Percentiles rank a stretch among this genome's conserved stretches.
phyloP scores from a whole-genome alignment of 108 stramenopile species.

The Thalassiosira profunda region DNA sequence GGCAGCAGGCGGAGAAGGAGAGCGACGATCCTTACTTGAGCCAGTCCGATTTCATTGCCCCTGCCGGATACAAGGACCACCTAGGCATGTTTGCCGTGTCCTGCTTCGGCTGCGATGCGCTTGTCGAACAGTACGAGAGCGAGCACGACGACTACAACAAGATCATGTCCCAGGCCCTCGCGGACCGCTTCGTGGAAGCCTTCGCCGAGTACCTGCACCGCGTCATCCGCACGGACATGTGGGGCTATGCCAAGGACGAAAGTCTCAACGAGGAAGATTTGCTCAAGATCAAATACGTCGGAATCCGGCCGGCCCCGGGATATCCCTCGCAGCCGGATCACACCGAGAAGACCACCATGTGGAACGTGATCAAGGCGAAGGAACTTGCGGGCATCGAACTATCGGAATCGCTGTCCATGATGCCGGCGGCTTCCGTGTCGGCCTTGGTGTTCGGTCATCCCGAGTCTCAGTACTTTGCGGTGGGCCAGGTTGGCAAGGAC shows the following conservation, averaged over 20 bases:
- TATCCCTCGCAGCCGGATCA: conserved; percentile 99
- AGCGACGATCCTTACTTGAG: conserved; percentile 95
- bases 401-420: conserved; percentile 97
- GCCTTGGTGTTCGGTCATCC: conserved; percentile 99
- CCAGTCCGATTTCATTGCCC: conserved; percentile 99
- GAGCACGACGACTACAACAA: conserved; percentile 98
- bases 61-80: conserved; percentile 94
- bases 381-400: conserved; percentile 95
- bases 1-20: conserved; percentile 99
- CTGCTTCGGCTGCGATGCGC: conserved; percentile 95
- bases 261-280: conserved; percentile 91
- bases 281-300: conserved; percentile 99
- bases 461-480: conserved; percentile 97
- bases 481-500: conserved; percentile 99
- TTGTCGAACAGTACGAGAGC: conserved; percentile 91
- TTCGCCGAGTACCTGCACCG: conserved; percentile 99
- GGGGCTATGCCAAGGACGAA: conserved; percentile 97
- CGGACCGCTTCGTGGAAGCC: conserved; percentile 99
- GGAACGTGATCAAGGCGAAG: conserved; percentile 94
- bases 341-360: conserved; percentile 99
- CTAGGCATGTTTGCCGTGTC: conserved; percentile 98
- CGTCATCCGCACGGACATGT: conserved; percentile 94
- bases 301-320: conserved; percentile 99
- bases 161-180: conserved; percentile 99
- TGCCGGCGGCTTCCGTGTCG: conserved; percentile 98